Base-by-base conservation (phyloP, 2,329 filamentous ascomycete species). In the Elsinoe arachidis region DNA sequence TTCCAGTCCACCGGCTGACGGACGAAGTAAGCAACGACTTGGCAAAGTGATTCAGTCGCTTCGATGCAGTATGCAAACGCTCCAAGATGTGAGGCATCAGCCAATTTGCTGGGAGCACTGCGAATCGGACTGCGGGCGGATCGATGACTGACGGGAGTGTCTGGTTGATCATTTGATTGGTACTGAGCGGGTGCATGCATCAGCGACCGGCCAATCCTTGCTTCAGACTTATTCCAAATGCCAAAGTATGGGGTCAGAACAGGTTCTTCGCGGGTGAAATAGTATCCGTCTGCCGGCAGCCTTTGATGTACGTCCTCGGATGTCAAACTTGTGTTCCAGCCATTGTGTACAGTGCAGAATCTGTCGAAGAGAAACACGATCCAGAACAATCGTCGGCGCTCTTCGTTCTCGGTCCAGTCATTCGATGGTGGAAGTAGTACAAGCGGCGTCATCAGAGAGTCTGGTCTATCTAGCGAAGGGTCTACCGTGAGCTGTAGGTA, bases 371-470 rank as follows among this genome's bases (percentile, higher is more conserved):
- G 46, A 30, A 51, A 51, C 10, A 51, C 33, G n/a, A 51, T 51
- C 46, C 46, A 51, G 30, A 51, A 51, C 14, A 51, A 35, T 11
- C 46, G 46, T 2, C 46, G 23, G 10, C 46, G 46, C 33, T 51
- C 46, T 62, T 79, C 76, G 7, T 64, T 65, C 60, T 80, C 77
- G 7, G 46, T 51, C 46, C 46, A 51, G 17, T 51, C 46, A 51
- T 51, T 17, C 12, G 26, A 17, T 10, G 21, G 17, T 34, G 46
- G 46, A 14, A 51, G 46, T 17, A 51, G 15, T 3, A 34, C 26
- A 17, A 51, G 46, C 5, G 46, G 46, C 34, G 15, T 35, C 46
- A 51, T 51, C n/a, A 51, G 21, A 5, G 46, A 51, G 14, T 34
- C 26, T 9, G 23, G 15, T 11, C 30, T 26, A 15, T 34, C 30